Evolutionary conservation across 805 yeast genomes (phyloP).

Genomic region (Lipomyces yamadae): DNA sequence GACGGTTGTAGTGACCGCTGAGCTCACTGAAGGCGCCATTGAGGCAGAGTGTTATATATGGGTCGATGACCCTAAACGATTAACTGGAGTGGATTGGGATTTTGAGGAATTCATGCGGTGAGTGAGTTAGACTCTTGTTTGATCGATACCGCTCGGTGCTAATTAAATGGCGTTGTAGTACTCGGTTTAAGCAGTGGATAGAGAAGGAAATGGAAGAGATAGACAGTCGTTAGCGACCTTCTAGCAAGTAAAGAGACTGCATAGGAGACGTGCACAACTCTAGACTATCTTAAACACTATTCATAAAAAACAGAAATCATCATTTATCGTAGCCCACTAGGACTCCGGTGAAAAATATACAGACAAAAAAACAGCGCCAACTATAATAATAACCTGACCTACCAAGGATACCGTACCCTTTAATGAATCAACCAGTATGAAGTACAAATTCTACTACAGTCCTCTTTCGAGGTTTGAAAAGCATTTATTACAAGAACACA

Average conservation of each 20-base stretch:
- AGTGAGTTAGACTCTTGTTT: background rate
- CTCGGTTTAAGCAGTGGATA: constrained; percentile 22
- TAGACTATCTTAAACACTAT: background rate
- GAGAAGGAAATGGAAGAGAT: constrained; percentile 22
- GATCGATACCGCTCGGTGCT: background rate
- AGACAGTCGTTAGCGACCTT: background rate
- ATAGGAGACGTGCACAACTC: background rate
- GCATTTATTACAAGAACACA: background rate
- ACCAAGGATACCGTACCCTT: constrained; percentile 3
- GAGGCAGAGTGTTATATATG: constrained; percentile 37
- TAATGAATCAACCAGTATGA: background rate
- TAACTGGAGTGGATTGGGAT: constrained; percentile 37
- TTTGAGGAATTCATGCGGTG: constrained; percentile 31
- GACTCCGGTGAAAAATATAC: background rate
- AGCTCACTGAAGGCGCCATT: background rate
- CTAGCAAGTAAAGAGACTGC: background rate
- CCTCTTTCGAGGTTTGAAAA: background rate
- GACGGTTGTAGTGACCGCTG: constrained; percentile 19
- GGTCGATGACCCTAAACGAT: constrained; percentile 31
- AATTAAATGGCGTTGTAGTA: background rate
- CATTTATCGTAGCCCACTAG: background rate
- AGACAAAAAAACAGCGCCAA: background rate
- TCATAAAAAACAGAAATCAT: constrained; percentile 2
- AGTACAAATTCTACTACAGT: background rate
- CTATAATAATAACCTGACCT: background rate